phyloP scores from a whole-genome alignment of 805 yeast species.

The Kluyveromyces wickerhamii region DNA sequence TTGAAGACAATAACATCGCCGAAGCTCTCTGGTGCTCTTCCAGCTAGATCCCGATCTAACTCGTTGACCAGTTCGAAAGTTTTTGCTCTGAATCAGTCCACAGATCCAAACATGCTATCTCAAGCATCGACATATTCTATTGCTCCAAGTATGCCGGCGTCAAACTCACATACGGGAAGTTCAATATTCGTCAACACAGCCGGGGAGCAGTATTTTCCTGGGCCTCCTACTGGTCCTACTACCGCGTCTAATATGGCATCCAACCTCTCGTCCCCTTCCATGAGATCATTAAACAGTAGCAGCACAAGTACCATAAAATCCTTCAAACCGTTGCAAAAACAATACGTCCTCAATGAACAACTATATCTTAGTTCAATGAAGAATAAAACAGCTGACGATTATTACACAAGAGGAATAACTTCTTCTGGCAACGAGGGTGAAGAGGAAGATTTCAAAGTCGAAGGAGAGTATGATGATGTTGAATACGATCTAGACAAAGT shows the following conservation, averaged over 20 bases:
- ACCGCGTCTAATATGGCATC: slow-evolving; percentile 10
- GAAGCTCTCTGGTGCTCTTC: slow-evolving; percentile 4
- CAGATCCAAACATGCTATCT: slow-evolving; percentile 2
- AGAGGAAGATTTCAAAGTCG: slow-evolving; percentile 30
- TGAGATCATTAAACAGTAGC: slow-evolving; percentile 11
- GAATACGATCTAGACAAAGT: slow-evolving; percentile 23
- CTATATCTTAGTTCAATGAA: slow-evolving; percentile 56
- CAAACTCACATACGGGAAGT: background rate
- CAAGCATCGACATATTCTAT: background rate
- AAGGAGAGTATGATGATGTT: slow-evolving; percentile 27
- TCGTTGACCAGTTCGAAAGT: slow-evolving; percentile 9
- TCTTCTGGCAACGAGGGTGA: slow-evolving; percentile 26
- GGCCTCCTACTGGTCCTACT: slow-evolving; percentile 7
- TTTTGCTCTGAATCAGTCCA: slow-evolving; percentile 2
- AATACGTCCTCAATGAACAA: slow-evolving; percentile 48
- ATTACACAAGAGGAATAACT: slow-evolving; percentile 59
- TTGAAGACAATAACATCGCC: slow-evolving; percentile 2
- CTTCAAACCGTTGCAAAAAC: slow-evolving; percentile 22
- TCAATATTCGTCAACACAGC: background rate
- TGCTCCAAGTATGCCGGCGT: background rate
- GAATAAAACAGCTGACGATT: slow-evolving; percentile 58
- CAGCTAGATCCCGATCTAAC: slow-evolving; percentile 7
- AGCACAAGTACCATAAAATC: slow-evolving; percentile 6
- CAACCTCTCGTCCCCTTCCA: slow-evolving; percentile 15
- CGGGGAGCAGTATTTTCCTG: slow-evolving; percentile 2